Evolutionary conservation across 192 early-diverging fungal genomes (phyloP).

Genomic region (Backusella liffmaniae): DNA sequence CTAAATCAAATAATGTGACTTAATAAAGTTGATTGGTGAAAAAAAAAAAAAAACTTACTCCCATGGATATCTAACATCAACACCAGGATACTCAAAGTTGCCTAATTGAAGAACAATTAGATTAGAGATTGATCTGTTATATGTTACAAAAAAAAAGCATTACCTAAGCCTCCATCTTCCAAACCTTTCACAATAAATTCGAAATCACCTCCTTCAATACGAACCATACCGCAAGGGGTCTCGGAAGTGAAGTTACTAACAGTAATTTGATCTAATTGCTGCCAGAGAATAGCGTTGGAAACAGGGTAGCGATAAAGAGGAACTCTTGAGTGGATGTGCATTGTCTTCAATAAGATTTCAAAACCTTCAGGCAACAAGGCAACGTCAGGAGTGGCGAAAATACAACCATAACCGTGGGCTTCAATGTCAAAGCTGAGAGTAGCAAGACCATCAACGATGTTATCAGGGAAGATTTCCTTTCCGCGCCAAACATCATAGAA

Average conservation of each 20-base stretch:
- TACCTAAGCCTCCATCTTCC: neutral
- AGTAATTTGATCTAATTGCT: constrained; percentile 18
- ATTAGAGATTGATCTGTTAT: neutral
- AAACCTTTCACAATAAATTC: constrained; percentile 15
- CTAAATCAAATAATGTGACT: neutral
- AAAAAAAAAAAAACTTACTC: constrained; percentile 21
- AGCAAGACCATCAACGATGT: constrained; percentile 24
- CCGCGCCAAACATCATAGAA: constrained; percentile 28
- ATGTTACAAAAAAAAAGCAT: neutral
- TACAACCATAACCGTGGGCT: constrained; percentile 24
- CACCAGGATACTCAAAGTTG: constrained; percentile 18
- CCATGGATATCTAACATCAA: constrained; percentile 25
- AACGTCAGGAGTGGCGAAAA: constrained; percentile 21
- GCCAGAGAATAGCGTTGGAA: constrained; percentile 18
- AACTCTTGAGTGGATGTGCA: neutral
- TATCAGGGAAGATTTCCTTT: constrained; percentile 15
- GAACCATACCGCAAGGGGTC: constrained; percentile 12
- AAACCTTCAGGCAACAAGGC: constrained; percentile 4
- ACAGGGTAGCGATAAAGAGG: constrained; percentile 16
- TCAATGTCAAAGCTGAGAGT: constrained; percentile 28
- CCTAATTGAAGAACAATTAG: neutral
- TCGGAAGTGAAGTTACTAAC: neutral
- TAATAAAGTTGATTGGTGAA: neutral
- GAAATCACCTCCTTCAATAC: constrained; percentile 21
- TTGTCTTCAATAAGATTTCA: neutral